Conservation (phyloP, 2,329 filamentous ascomycete species). For the Alternaria brassicicola region DNA sequence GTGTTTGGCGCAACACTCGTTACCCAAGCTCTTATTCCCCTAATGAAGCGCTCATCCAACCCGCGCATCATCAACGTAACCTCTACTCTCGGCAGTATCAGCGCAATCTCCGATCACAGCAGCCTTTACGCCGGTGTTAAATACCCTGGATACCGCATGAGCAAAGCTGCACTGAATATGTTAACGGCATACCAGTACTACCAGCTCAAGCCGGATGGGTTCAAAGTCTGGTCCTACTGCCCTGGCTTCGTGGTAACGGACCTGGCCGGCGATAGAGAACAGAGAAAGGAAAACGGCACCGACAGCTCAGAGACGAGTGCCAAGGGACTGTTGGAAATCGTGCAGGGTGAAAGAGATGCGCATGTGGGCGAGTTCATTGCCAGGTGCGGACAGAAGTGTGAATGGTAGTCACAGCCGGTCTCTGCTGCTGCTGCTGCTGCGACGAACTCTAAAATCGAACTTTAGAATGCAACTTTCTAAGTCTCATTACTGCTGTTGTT, state of each 20-base stretch:
- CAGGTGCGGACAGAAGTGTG: slow-evolving; percentile 24
- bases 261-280: slow-evolving; percentile 28
- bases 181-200: slow-evolving; percentile 48
- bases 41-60: slow-evolving; percentile 41
- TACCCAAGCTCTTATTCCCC: slow-evolving; percentile 40
- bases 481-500: background rate
- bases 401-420: slow-evolving; percentile 19
- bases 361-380: slow-evolving; percentile 36
- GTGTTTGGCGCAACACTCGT: slow-evolving; percentile 46
- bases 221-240: slow-evolving; percentile 41
- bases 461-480: background rate
- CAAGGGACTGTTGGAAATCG: slow-evolving; percentile 38
- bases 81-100: slow-evolving; percentile 43
- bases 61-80: slow-evolving; percentile 47
- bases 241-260: slow-evolving; percentile 42
- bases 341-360: slow-evolving; percentile 38
- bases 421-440: background rate
- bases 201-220: slow-evolving; percentile 37
- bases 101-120: slow-evolving; percentile 22
- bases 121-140: background rate
- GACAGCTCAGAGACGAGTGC: slow-evolving; percentile 44
- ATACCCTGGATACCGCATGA: slow-evolving; percentile 40
- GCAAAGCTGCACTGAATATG: slow-evolving; percentile 48
- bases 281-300: slow-evolving; percentile 14
- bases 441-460: background rate